Conservation (phyloP, 441 rosid genomes). For the Omphalea diandra region DNA sequence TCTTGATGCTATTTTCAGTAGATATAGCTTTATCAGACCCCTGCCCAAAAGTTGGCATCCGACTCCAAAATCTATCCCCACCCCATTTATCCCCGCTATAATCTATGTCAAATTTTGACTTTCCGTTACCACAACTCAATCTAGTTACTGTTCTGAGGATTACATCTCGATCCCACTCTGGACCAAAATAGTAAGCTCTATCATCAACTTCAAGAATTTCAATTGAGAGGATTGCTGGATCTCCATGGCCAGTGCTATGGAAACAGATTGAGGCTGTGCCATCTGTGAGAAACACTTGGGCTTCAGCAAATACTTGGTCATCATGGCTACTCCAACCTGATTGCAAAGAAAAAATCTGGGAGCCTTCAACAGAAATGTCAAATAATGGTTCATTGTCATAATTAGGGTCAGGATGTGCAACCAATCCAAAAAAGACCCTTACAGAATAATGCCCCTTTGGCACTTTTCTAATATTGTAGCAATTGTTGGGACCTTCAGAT, state of each 20-base stretch:
- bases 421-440: constrained; percentile 75
- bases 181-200: constrained; percentile 67
- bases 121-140: constrained; percentile 73
- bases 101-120: constrained; percentile 70
- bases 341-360: constrained; percentile 67
- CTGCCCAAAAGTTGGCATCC: constrained; percentile 52
- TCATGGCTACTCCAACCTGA: constrained; percentile 85
- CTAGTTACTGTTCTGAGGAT: constrained; percentile 74
- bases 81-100: constrained; percentile 88
- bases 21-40: constrained; percentile 60
- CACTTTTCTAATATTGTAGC: constrained; percentile 66
- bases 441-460: constrained; percentile 83
- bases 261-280: constrained; percentile 81
- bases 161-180: constrained; percentile 49
- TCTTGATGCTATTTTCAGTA: constrained; percentile 58
- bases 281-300: constrained; percentile 61
- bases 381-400: constrained; percentile 78
- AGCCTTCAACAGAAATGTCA: constrained; percentile 87
- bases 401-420: constrained; percentile 44
- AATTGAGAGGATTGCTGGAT: constrained; percentile 77
- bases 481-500: constrained; percentile 85
- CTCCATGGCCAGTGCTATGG: constrained; percentile 98
- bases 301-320: constrained; percentile 82
- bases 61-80: constrained; percentile 95
- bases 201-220: constrained; percentile 92